Percentiles rank a stretch among this genome's conserved stretches.
These are phyloP conservation scores for Diplodia corticola DNA, from an alignment of 2,329 filamentous ascomycete genomes.

Conservation along the genomic window DNA sequence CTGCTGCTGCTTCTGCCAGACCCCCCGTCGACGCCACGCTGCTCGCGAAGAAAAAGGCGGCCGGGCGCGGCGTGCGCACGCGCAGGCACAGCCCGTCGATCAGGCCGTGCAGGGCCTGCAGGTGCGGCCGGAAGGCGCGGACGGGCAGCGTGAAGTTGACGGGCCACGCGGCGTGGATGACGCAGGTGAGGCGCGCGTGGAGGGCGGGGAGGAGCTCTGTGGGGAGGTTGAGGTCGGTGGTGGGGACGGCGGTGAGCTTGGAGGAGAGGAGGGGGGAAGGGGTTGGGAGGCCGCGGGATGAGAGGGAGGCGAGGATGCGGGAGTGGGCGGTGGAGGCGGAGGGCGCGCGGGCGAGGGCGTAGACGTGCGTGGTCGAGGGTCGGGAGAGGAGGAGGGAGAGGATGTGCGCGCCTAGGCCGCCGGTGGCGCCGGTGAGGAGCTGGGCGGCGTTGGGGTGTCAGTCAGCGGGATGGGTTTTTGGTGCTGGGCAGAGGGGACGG, in stretches of 20 bases:
- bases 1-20: neutral
- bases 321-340: slow-evolving; percentile 36
- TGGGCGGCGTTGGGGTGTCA: neutral
- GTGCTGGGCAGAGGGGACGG: no score
- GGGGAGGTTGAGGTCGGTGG: slow-evolving; percentile 40
- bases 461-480: neutral
- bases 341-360: slow-evolving; percentile 54
- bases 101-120: slow-evolving; percentile 49
- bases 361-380: slow-evolving; percentile 43
- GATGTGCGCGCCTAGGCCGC: slow-evolving; percentile 63
- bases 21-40: slow-evolving; percentile 29
- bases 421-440: slow-evolving; percentile 64
- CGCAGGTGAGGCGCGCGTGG: slow-evolving; percentile 36
- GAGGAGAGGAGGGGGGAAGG: slow-evolving; percentile 8
- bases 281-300: slow-evolving; percentile 37
- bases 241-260: slow-evolving; percentile 41
- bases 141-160: slow-evolving; percentile 60
- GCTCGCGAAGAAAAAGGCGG: slow-evolving; percentile 49
- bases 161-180: slow-evolving; percentile 58
- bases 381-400: slow-evolving; percentile 40
- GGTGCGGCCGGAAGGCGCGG: slow-evolving; percentile 50
- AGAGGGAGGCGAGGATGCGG: slow-evolving; percentile 40
- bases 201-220: slow-evolving; percentile 30
- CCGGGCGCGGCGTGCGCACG: slow-evolving; percentile 36
- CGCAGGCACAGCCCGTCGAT: slow-evolving; percentile 40